A percentile compares a stretch with the other conserved stretches of the same genome.
phyloP scores from a whole-genome alignment of 805 yeast species.

The Wickerhamomyces rabaulensis region DNA sequence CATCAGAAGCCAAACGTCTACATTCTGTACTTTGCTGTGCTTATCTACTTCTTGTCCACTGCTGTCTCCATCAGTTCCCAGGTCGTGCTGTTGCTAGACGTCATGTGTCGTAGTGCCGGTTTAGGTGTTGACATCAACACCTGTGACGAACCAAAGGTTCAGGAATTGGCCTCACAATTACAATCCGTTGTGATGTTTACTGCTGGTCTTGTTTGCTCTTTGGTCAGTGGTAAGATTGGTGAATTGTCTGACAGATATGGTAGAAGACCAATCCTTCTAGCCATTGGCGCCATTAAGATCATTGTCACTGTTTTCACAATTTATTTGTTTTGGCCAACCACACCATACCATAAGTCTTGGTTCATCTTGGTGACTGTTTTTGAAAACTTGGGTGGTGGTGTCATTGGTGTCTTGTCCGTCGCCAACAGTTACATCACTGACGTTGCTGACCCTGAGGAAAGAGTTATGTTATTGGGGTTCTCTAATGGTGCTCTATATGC shows the following conservation, averaged over 20 bases:
- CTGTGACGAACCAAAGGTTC: constrained; percentile 38
- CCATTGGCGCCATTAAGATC: constrained; percentile 23
- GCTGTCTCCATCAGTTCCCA: constrained; percentile 36
- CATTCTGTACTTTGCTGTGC: constrained; percentile 39
- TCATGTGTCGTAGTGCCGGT: constrained; percentile 26
- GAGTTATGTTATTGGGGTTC: constrained; percentile 56
- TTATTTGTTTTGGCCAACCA: constrained; percentile 28
- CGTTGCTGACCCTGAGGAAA: constrained; percentile 54
- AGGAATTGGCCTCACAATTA: constrained; percentile 40
- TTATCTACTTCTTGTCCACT: constrained; percentile 37
- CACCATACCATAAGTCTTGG: constrained; percentile 30
- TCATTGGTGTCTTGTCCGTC: constrained; percentile 48
- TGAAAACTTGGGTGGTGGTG: constrained; percentile 58
- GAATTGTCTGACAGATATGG: constrained; percentile 62
- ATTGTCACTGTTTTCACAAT: constrained; percentile 18
- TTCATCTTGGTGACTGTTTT: constrained; percentile 41
- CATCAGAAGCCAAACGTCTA: constrained; percentile 49
- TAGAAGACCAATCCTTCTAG: constrained; percentile 43
- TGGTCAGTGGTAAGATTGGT: constrained; percentile 60
- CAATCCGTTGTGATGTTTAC: constrained; percentile 39
- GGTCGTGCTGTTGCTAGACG: constrained; percentile 27
- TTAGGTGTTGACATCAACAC: constrained; percentile 19
- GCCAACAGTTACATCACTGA: constrained; percentile 71
- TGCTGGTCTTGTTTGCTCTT: constrained; percentile 39
- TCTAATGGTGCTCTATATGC: constrained; percentile 53